Conservation (phyloP, 2,329 filamentous ascomycete genomes). For the Anthostomella pinea region DNA sequence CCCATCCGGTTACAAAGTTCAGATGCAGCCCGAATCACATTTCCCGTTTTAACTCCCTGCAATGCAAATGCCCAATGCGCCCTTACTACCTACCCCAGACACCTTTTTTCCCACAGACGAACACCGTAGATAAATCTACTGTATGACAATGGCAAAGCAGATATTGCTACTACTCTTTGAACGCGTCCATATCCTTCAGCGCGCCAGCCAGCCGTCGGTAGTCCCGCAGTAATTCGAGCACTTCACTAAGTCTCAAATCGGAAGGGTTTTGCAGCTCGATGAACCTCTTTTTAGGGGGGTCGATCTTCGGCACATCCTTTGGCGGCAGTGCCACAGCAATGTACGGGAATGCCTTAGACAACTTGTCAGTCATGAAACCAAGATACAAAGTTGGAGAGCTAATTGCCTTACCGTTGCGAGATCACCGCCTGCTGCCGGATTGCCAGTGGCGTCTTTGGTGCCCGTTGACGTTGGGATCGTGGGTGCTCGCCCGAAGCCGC, state of each 20-base stretch:
- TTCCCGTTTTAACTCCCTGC: constrained; percentile 17
- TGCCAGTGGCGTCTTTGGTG: constrained; percentile 34
- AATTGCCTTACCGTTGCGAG: constrained; percentile 50
- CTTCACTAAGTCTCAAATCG: constrained; percentile 71
- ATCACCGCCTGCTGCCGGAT: constrained; percentile 51
- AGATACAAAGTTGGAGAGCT: background rate
- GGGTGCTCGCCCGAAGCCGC: constrained; percentile 65
- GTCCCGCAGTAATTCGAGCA: constrained; percentile 68
- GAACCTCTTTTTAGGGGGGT: constrained; percentile 69
- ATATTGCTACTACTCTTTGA: constrained; percentile 38
- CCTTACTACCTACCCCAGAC: too few species aligned
- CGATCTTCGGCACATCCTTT: constrained; percentile 53
- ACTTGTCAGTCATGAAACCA: constrained; percentile 6
- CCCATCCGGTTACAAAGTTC: too few species aligned
- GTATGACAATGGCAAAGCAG: background rate
- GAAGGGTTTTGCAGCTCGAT: constrained; percentile 68
- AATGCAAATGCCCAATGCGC: constrained; percentile 18
- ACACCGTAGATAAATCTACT: too few species aligned
- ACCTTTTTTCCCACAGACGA: too few species aligned
- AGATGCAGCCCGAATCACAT: background rate
- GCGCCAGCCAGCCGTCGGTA: constrained; percentile 69
- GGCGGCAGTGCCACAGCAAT: constrained; percentile 53
- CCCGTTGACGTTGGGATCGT: constrained; percentile 39
- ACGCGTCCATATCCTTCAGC: constrained; percentile 60
- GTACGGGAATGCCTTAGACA: constrained; percentile 56